These are phyloP conservation scores for Salinomyces thailandicus DNA, from an alignment of 2,329 filamentous ascomycete genomes.

Conservation along the genomic window DNA sequence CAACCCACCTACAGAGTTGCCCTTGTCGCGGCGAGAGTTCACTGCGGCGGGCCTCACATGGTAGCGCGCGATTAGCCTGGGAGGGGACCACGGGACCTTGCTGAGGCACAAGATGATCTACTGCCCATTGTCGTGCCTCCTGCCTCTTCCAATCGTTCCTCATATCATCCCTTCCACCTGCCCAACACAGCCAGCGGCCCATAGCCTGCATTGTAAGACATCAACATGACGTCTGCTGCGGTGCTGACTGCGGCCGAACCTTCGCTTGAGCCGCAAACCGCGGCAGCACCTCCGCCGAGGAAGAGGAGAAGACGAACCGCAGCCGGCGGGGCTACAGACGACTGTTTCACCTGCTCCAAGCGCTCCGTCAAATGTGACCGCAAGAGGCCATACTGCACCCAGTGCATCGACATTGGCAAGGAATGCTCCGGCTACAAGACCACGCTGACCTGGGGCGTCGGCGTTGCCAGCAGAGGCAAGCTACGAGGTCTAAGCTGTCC, in stretches of 20 bases:
- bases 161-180: no score
- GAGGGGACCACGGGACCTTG: neutral
- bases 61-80: neutral
- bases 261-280: neutral
- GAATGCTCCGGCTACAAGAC: conserved; percentile 96
- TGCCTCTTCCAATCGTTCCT: no score
- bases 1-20: neutral
- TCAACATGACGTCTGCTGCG: conserved; percentile 4
- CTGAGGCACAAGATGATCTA: neutral
- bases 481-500: conserved; percentile 75
- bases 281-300: conserved; percentile 23
- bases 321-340: conserved; percentile 78
- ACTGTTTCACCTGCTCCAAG: conserved; percentile 90
- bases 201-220: neutral
- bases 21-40: neutral
- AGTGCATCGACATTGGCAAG: conserved; percentile 81
- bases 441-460: conserved; percentile 90
- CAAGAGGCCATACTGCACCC: conserved; percentile 85
- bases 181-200: no score
- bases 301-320: conserved; percentile 81
- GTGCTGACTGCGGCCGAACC: neutral
- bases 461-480: conserved; percentile 90
- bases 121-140: no score
- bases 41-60: neutral
- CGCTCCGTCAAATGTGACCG: conserved; percentile 79